Percentiles rank a stretch among this genome's conserved stretches.
These are phyloP conservation scores for Talaromyces sp. DNA, from an alignment of 2,329 filamentous ascomycete genomes.

Conservation along the genomic window DNA sequence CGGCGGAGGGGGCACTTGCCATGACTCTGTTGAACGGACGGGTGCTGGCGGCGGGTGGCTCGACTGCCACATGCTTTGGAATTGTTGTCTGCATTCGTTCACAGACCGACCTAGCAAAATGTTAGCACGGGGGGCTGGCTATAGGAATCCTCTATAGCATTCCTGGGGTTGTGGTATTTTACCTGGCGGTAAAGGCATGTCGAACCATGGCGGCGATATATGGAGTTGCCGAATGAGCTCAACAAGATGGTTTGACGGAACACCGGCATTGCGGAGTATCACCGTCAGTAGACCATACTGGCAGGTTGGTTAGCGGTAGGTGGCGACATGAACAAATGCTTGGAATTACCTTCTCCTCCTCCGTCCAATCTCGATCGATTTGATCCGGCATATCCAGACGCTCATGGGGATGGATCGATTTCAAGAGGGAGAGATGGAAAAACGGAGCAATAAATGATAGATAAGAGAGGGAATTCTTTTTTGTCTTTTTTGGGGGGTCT, in stretches of 20 bases:
- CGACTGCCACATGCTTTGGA: constrained; percentile 9
- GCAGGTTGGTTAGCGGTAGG: neutral
- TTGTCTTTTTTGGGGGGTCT: neutral
- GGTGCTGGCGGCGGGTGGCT: constrained; percentile 4
- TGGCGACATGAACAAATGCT: neutral
- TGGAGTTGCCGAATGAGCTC: constrained; percentile 34
- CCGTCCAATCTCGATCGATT: constrained; percentile 40
- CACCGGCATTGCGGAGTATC: constrained; percentile 36
- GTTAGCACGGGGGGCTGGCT: neutral
- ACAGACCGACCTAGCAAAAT: constrained; percentile 13
- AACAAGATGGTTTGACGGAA: constrained; percentile 34
- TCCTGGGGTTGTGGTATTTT: constrained; percentile 15
- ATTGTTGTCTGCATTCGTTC: constrained; percentile 10
- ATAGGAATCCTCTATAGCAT: too few species aligned
- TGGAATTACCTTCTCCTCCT: constrained; percentile 41
- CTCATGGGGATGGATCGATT: constrained; percentile 28
- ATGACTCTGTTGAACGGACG: constrained; percentile 9
- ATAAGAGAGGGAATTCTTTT: neutral
- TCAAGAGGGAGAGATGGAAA: neutral
- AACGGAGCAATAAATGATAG: neutral
- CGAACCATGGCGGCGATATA: constrained; percentile 33
- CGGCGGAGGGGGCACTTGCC: constrained; percentile 9
- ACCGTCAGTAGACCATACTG: constrained; percentile 39
- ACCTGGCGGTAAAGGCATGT: constrained; percentile 42
- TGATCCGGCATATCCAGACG: constrained; percentile 40